phyloP scores from a whole-genome alignment of 768 basidiomycete species.

The Tephrocybe sp. region DNA sequence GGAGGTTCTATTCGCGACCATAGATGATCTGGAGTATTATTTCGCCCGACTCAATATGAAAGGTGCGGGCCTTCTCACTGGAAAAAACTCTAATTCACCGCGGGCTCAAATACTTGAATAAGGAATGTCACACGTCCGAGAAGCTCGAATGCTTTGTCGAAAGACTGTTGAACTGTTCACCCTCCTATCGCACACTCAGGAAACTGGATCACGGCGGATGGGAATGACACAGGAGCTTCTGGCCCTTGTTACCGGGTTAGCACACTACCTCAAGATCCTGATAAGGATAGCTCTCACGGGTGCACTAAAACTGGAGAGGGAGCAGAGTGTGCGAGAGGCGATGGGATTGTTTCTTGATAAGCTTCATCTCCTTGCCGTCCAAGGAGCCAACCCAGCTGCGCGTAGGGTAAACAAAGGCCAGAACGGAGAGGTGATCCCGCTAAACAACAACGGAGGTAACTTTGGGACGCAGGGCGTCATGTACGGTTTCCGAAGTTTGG shows the following conservation, averaged over 20 bases:
- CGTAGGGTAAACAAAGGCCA: constrained; percentile 73
- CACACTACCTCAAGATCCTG: constrained; percentile 98
- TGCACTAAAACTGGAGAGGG: constrained; percentile 91
- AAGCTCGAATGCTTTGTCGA: constrained; percentile 97
- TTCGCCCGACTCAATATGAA: constrained; percentile 79
- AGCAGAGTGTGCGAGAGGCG: constrained; percentile 77
- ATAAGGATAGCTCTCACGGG: constrained; percentile 97
- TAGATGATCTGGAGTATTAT: constrained; percentile 92
- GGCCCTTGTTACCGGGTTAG: constrained; percentile 96
- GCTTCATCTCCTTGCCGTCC: constrained; percentile 85
- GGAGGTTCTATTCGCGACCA: constrained; percentile 94
- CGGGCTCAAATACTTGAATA: constrained; percentile 33
- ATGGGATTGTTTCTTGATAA: constrained; percentile 91
- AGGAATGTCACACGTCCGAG: constrained; percentile 96
- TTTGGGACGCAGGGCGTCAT: constrained; percentile 82
- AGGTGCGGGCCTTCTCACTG: constrained; percentile 51
- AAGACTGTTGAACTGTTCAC: constrained; percentile 99
- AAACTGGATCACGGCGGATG: constrained; percentile 85
- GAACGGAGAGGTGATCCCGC: constrained; percentile 58
- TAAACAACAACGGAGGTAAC: constrained; percentile 47
- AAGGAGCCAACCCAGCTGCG: constrained; percentile 77
- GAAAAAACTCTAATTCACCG: too few relatives aligned
- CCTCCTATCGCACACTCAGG: constrained; percentile 91
- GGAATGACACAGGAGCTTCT: constrained; percentile 97
- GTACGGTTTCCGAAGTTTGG: constrained; percentile 90